phyloP scores from a whole-genome alignment of 2,329 filamentous ascomycete genomes.

The Cryphonectria japonica region DNA sequence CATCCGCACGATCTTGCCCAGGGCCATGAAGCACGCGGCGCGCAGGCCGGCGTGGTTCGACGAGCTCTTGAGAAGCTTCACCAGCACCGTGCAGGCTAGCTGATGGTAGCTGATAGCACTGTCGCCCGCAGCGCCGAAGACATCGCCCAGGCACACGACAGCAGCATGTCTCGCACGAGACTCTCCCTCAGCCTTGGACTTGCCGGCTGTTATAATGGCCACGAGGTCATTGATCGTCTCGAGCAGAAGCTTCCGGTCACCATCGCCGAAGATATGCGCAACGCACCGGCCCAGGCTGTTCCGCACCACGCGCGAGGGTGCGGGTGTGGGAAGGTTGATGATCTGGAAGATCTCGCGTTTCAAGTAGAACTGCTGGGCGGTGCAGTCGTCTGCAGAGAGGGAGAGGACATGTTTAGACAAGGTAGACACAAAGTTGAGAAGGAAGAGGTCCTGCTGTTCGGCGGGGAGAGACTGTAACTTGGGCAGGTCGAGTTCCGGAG shows the following conservation, averaged over 20 bases:
- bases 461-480: slow-evolving; percentile 88
- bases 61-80: slow-evolving; percentile 81
- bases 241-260: slow-evolving; percentile 89
- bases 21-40: slow-evolving; percentile 73
- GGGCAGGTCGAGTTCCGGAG: slow-evolving; percentile 81
- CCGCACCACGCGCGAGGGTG: slow-evolving; percentile 84
- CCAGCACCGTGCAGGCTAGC: slow-evolving; percentile 69
- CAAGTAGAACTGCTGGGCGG: slow-evolving; percentile 85
- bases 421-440: slow-evolving; percentile 85
- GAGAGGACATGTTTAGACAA: slow-evolving; percentile 78
- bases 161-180: slow-evolving; percentile 83
- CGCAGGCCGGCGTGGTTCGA: slow-evolving; percentile 81
- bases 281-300: slow-evolving; percentile 88
- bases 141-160: slow-evolving; percentile 81
- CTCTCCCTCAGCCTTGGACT: slow-evolving; percentile 76
- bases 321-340: slow-evolving; percentile 78
- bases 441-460: slow-evolving; percentile 94
- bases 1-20: slow-evolving; percentile 77
- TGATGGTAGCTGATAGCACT: slow-evolving; percentile 85
- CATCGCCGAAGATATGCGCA: slow-evolving; percentile 78
- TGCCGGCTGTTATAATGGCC: slow-evolving; percentile 71
- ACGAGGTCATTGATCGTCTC: slow-evolving; percentile 92
- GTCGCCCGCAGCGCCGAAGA: slow-evolving; percentile 91
- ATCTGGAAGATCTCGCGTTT: slow-evolving; percentile 96
- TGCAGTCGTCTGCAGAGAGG: slow-evolving; percentile 78